Evolutionary conservation across 257 asterid species (phyloP).

Genomic region (Fraxinus quadrangulata): DNA sequence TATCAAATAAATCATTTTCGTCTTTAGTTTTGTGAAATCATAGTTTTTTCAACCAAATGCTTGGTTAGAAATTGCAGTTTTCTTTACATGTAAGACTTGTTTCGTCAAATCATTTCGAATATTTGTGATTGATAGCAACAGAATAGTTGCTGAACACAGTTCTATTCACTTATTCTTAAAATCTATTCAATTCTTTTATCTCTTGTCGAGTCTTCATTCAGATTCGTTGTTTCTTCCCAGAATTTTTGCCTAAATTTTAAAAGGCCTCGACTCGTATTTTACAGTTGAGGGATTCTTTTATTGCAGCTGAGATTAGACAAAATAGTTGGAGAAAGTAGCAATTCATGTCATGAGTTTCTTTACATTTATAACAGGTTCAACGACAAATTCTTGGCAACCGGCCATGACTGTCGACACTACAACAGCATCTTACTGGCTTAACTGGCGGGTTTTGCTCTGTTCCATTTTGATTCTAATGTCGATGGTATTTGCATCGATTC

Average conservation of each 20-base stretch:
- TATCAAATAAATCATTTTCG: neutral
- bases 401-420: constrained; percentile 74
- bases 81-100: too few relatives aligned
- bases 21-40: neutral
- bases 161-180: neutral
- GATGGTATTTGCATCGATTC: constrained; percentile 65
- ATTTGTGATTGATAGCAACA: neutral
- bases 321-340: neutral
- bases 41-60: constrained; percentile 13
- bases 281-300: constrained; percentile 6
- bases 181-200: constrained; percentile 28
- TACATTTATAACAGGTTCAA: constrained; percentile 79
- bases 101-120: too few relatives aligned
- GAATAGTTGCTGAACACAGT: too few relatives aligned
- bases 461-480: constrained; percentile 66
- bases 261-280: neutral
- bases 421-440: constrained; percentile 75
- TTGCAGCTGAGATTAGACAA: constrained; percentile 18
- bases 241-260: neutral
- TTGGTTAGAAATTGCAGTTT: too few relatives aligned
- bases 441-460: constrained; percentile 83
- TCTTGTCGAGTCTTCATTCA: neutral
- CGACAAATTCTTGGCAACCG: constrained; percentile 81
- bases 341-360: constrained; percentile 60
- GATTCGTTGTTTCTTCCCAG: neutral